These are phyloP conservation scores for Biscutella laevigata DNA, from an alignment of 441 rosid species.

Conservation along the genomic window DNA sequence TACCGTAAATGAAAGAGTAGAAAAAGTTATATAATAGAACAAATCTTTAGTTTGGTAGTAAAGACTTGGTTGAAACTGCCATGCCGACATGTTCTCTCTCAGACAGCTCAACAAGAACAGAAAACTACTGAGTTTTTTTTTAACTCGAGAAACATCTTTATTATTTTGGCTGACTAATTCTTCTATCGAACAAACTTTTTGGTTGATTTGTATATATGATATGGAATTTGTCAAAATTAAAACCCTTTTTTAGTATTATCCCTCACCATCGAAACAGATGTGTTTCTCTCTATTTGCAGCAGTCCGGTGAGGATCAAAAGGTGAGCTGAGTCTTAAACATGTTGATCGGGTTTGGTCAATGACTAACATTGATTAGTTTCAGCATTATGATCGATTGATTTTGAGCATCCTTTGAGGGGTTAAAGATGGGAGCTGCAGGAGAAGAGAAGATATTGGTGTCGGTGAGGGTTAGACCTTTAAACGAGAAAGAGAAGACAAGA, in stretches of 20 bases:
- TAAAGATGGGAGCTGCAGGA: conserved; percentile 20
- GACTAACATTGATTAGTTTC: background rate
- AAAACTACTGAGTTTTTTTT: conserved; percentile 6
- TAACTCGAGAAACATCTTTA: background rate
- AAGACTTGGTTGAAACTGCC: conserved; percentile 5
- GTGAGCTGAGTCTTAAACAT: conserved; percentile 1
- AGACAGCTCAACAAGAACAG: conserved; percentile 11
- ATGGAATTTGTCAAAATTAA: background rate
- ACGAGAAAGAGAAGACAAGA: conserved; percentile 60
- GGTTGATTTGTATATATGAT: background rate
- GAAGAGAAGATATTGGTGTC: conserved; percentile 73
- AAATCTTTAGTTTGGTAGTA: conserved; percentile 11
- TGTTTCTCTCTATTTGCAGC: conserved; percentile 1
- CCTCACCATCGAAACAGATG: conserved; percentile 1
- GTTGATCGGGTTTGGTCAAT: conserved; percentile 18
- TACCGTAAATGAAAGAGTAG: background rate
- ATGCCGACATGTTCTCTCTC: conserved; percentile 20
- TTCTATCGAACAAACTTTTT: conserved; percentile 13
- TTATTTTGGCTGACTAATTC: conserved; percentile 22
- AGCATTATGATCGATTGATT: background rate
- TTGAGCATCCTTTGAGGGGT: background rate
- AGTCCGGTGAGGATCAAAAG: conserved; percentile 8
- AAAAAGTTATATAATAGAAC: background rate
- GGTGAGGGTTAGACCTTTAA: conserved; percentile 76
- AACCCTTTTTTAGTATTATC: background rate